A percentile compares a stretch with the other conserved stretches of the same genome.
Evolutionary conservation across 75 land plant species (phyloP).

Genomic region (Cupressus sempervirens): DNA sequence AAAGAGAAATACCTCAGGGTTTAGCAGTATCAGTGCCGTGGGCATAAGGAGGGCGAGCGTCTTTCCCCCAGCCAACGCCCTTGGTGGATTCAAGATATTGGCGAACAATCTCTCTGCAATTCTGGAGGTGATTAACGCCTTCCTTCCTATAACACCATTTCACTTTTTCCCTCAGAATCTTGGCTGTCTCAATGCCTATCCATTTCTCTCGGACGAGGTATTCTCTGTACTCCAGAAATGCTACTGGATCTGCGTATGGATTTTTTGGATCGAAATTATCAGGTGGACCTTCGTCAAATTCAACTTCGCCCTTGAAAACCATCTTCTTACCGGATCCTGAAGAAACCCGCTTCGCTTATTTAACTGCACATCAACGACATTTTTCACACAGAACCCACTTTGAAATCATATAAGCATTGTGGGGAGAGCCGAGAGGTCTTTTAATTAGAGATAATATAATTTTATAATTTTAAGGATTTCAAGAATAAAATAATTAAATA

Average conservation of each 20-base stretch:
- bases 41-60: slow-evolving; percentile 58
- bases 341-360: slow-evolving; percentile 1
- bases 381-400: not conserved
- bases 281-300: slow-evolving; percentile 46
- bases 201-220: slow-evolving; percentile 86
- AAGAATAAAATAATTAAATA: no score
- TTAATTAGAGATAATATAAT: no score
- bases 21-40: slow-evolving; percentile 29
- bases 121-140: slow-evolving; percentile 90
- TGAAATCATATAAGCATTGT: no score
- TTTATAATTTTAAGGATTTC: no score
- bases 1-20: not conserved
- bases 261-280: slow-evolving; percentile 78
- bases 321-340: slow-evolving; percentile 19
- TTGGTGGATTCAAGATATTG: slow-evolving; percentile 84
- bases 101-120: slow-evolving; percentile 70
- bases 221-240: slow-evolving; percentile 80
- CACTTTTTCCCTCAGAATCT: slow-evolving; percentile 75
- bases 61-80: slow-evolving; percentile 93
- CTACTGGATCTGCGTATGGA: slow-evolving; percentile 64
- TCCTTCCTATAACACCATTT: slow-evolving; percentile 86
- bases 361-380: not conserved
- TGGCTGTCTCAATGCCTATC: slow-evolving; percentile 87
- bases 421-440: no score
- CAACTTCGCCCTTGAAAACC: slow-evolving; percentile 53